A percentile compares a stretch with the other conserved stretches of the same genome.
Conservation (phyloP, 176 grass and related monocot genomes). For the Musa beccarii region DNA sequence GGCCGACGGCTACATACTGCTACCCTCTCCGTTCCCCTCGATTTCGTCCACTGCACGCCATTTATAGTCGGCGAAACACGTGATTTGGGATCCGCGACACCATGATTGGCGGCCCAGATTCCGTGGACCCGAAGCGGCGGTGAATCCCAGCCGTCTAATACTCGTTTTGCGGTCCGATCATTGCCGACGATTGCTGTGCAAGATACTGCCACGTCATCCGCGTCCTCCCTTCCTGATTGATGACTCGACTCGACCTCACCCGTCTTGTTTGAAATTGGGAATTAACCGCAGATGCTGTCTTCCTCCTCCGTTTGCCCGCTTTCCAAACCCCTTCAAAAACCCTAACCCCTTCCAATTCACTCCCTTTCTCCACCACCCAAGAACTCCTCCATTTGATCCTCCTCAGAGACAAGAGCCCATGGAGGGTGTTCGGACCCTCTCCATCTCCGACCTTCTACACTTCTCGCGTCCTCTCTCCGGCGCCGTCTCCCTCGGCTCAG, state of each 20-base stretch:
- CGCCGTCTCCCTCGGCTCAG: slow-evolving; percentile 30
- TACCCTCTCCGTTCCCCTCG: not conserved
- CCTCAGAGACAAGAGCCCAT: not conserved
- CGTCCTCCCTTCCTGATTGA: not conserved
- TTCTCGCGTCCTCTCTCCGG: slow-evolving; percentile 44
- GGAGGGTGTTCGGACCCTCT: slow-evolving; percentile 22
- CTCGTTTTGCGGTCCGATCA: not conserved
- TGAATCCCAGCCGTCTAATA: not conserved
- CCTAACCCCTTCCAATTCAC: no score
- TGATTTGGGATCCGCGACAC: not conserved
- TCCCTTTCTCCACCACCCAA: not conserved
- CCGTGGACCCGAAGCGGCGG: not conserved
- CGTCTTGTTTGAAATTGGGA: no score
- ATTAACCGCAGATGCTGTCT: no score
- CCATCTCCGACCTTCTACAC: slow-evolving; percentile 49
- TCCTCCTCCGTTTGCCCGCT: no score
- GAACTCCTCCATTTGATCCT: not conserved
- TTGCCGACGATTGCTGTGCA: not conserved
- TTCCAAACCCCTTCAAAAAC: no score
- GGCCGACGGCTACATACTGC: not conserved
- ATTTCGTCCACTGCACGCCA: not conserved
- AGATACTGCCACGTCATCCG: not conserved
- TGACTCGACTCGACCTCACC: not conserved
- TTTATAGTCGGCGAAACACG: not conserved
- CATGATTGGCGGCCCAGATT: not conserved